These are phyloP conservation scores for Penicillium cataractarum DNA, from an alignment of 495 filamentous ascomycete species.

Conservation along the genomic window DNA sequence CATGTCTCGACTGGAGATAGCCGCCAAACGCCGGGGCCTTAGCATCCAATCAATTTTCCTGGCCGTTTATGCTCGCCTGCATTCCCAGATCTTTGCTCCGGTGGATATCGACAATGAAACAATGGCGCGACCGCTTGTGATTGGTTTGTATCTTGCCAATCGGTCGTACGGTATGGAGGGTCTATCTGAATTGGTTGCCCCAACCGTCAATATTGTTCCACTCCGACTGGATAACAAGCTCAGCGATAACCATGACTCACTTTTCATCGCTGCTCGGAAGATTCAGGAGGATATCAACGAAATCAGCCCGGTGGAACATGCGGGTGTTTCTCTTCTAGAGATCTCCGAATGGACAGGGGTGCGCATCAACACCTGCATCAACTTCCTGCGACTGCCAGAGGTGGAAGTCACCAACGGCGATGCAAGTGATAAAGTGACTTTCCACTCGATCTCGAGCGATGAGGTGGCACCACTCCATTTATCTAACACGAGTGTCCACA, in stretches of 20 bases:
- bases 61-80: conserved; percentile 38
- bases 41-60: conserved; percentile 41
- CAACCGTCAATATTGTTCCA: conserved; percentile 43
- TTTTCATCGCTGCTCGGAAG: conserved; percentile 28
- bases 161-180: conserved; percentile 34
- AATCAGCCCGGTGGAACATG: conserved; percentile 37
- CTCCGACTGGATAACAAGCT: conserved; percentile 32
- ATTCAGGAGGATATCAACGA: conserved; percentile 38
- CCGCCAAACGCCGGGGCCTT: conserved; percentile 34
- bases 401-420: conserved; percentile 13
- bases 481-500: neutral
- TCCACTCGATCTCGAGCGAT: conserved; percentile 20
- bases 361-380: conserved; percentile 39
- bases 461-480: conserved; percentile 11
- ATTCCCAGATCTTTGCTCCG: conserved; percentile 20
- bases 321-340: conserved; percentile 36
- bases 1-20: conserved; percentile 30
- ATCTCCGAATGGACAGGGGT: conserved; percentile 44
- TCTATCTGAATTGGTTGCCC: conserved; percentile 31
- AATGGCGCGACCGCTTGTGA: conserved; percentile 13
- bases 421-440: conserved; percentile 7
- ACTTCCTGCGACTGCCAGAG: conserved; percentile 41
- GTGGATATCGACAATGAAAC: conserved; percentile 9
- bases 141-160: conserved; percentile 45
- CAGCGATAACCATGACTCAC: conserved; percentile 15